phyloP scores from a whole-genome alignment of 352 stramenopile genomes.

The Phytophthora pisi region DNA sequence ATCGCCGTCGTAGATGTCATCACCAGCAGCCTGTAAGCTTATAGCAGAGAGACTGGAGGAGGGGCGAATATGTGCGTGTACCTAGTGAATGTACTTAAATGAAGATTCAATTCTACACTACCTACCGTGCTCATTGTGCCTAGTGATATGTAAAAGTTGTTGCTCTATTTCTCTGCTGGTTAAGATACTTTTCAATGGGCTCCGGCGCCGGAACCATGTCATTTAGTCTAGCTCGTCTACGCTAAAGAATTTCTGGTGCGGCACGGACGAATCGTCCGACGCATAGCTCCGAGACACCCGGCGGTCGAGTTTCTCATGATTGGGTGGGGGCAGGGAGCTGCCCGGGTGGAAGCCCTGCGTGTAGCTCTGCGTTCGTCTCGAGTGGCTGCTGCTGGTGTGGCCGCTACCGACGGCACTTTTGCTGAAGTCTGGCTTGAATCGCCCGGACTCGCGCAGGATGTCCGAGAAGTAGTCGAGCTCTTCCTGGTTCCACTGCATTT shows the following conservation, averaged over 20 bases:
- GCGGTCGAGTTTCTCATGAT: slow-evolving; percentile 13
- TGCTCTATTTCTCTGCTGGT: slow-evolving; percentile 1
- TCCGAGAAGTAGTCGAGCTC: slow-evolving; percentile 42
- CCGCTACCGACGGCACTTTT: slow-evolving; percentile 5
- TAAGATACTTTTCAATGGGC: not conserved
- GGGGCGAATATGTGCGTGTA: slow-evolving; percentile 3
- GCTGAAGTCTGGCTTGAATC: slow-evolving; percentile 18
- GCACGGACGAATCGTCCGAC: slow-evolving; percentile 16
- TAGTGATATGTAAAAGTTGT: not conserved
- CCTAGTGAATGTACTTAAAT: slow-evolving; percentile 15
- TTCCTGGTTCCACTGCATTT: slow-evolving; percentile 48
- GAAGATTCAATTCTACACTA: not conserved
- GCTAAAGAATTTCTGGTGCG: slow-evolving; percentile 49
- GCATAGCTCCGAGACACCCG: slow-evolving; percentile 15
- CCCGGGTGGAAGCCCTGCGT: slow-evolving; percentile 10
- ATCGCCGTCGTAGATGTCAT: slow-evolving; percentile 77
- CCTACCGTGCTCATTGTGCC: too few species aligned
- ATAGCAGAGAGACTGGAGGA: not conserved
- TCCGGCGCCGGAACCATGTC: not conserved
- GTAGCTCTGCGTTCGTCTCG: slow-evolving; percentile 19
- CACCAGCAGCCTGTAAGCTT: slow-evolving; percentile 42
- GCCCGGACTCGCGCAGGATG: slow-evolving; percentile 34
- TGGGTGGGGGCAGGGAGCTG: slow-evolving; percentile 18
- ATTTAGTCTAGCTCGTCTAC: slow-evolving; percentile 66
- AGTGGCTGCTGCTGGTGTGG: slow-evolving; percentile 3